These are phyloP conservation scores for Aspergillus affinis DNA, from an alignment of 495 filamentous ascomycete species.

Conservation along the genomic window DNA sequence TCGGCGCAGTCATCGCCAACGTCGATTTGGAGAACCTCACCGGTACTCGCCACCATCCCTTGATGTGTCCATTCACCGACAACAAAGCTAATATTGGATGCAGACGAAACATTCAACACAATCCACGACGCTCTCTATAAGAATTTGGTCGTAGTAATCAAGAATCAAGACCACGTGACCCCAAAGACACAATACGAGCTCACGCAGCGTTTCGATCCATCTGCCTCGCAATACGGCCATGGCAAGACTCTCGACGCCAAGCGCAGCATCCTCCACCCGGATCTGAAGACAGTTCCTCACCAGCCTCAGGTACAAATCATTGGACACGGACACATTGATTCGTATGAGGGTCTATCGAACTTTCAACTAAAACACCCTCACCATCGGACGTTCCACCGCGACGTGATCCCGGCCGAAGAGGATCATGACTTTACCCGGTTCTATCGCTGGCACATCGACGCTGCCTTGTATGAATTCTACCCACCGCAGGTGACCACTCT, in stretches of 20 bases:
- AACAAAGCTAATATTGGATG: slow-evolving; percentile 11
- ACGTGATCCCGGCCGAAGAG: slow-evolving; percentile 58
- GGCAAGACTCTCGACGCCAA: slow-evolving; percentile 68
- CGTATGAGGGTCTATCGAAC: slow-evolving; percentile 66
- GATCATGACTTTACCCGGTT: slow-evolving; percentile 69
- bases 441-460: slow-evolving; percentile 79
- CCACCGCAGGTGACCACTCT: slow-evolving; percentile 69
- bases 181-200: slow-evolving; percentile 69
- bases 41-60: slow-evolving; percentile 30
- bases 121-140: slow-evolving; percentile 62
- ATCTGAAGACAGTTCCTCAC: slow-evolving; percentile 75
- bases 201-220: slow-evolving; percentile 68
- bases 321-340: slow-evolving; percentile 64
- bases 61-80: background rate
- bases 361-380: slow-evolving; percentile 70
- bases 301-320: slow-evolving; percentile 79
- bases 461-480: slow-evolving; percentile 69
- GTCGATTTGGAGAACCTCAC: slow-evolving; percentile 59
- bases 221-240: slow-evolving; percentile 64
- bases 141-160: slow-evolving; percentile 66
- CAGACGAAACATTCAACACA: slow-evolving; percentile 58
- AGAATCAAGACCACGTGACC: slow-evolving; percentile 58
- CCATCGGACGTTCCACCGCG: slow-evolving; percentile 70
- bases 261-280: slow-evolving; percentile 69
- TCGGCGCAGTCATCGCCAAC: slow-evolving; percentile 57